A percentile compares a stretch with the other conserved stretches of the same genome.
These are phyloP conservation scores for Rhexocercosporidium sp. DNA, from an alignment of 2,329 filamentous ascomycete genomes.

Conservation along the genomic window DNA sequence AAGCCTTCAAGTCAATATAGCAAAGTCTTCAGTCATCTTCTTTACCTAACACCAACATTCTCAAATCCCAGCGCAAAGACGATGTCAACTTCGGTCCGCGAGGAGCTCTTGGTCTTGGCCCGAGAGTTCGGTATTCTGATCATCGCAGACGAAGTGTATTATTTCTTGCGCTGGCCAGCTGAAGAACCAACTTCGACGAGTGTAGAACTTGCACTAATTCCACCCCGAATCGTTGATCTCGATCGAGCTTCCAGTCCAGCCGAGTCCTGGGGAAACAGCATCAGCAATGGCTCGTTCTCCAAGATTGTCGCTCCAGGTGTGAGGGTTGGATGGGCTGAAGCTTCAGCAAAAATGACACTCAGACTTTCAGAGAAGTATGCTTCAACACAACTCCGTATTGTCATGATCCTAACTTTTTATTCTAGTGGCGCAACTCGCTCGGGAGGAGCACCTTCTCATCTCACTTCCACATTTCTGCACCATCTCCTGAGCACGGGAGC, in stretches of 20 bases:
- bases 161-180: conserved; percentile 66
- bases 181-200: conserved; percentile 15
- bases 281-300: conserved; percentile 71
- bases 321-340: conserved; percentile 68
- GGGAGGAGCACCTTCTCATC: conserved; percentile 40
- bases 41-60: conserved; percentile 72
- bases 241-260: conserved; percentile 60
- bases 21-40: conserved; percentile 87
- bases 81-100: conserved; percentile 62
- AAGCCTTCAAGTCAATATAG: conserved; percentile 71
- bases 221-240: conserved; percentile 63
- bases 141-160: conserved; percentile 75
- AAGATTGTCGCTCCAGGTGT: conserved; percentile 69
- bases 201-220: conserved; percentile 42
- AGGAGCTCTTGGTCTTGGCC: conserved; percentile 63
- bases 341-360: conserved; percentile 59
- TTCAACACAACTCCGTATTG: not conserved
- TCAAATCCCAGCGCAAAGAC: conserved; percentile 72
- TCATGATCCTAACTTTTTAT: not conserved
- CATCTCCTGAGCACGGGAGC: conserved; percentile 57
- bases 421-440: conserved; percentile 35
- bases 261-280: conserved; percentile 66
- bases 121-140: conserved; percentile 68
- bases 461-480: conserved; percentile 44
- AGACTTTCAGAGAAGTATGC: conserved; percentile 56